Base-by-base conservation (phyloP, 2,329 filamentous ascomycete species). In the Colletotrichum siamense region DNA sequence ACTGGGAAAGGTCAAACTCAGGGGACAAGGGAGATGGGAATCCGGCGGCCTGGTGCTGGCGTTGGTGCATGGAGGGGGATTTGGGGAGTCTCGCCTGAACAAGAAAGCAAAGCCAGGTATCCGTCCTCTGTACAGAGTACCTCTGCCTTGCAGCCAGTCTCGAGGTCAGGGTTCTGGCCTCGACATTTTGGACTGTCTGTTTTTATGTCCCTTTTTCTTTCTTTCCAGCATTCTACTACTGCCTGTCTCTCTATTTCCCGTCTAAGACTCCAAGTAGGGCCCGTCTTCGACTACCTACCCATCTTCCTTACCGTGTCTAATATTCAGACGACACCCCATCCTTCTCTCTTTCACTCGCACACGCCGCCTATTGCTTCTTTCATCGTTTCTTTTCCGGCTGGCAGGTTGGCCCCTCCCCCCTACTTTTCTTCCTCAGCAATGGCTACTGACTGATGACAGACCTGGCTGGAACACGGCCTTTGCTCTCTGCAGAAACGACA, bases 371-470 rank as follows among this genome's bases (percentile, higher is more conserved):
- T 73, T 73, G 63, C 73, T 76, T 76, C 69, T 76, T 73, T 68
- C 63, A 73, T 73, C 55, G 55, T 73, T 76, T 76, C 73, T 76
- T 76, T 76, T 76, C 63, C 69, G 73, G 63, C 69, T 68, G 69
- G 63, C 57, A 76, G 57, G 63, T 73, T 66, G 52, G 36, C 12
- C 55, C 63, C 69, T 62, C 69, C 64, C 63, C 69, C 73, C 69
- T 73, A 49, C 39, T 22, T 59, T 75, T 34, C 52, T 68, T 59
- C 36, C 68, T 49, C 24, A 63, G 73, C 69, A 69, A 73, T 76
- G 55, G 39, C 57, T 44, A 57, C 69, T 68, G 39, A 73, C 63
- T 68, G 73, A 76, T 76, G 73, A 72, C 69, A 75, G 73, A 68
- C 73, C 63, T 55, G 73, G 73, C 73, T 69, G 73, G 73, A 76